Base-by-base conservation (phyloP, 257 asterid species). In the Henckelia pumila region DNA sequence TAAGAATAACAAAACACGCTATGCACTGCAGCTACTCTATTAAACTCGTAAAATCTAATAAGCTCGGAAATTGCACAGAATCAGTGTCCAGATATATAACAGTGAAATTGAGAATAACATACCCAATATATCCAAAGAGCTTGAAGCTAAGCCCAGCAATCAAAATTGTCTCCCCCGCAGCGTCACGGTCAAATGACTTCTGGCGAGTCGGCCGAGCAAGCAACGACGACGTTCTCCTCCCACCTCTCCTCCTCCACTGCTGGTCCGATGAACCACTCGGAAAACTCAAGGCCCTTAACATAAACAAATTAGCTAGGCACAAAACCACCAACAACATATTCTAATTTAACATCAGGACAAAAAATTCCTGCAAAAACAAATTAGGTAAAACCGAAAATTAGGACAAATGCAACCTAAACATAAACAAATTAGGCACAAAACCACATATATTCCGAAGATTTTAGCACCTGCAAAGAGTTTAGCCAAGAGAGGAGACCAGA, bases 131-230 rank as follows among this genome's bases (percentile, higher is more conserved):
- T 63, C 91, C 62, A 71, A 94, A 96, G 78, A 94, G 93, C 93
- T 80, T 84, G 82, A 94, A 87, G 73, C 74, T 78, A 79, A 94
- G 97, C 17, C 85, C 67, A 72, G 99, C 91, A 61, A 91, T 71
- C 85, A 94, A 80, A 59, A 87, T 91, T 65, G 97, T 94, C 79
- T 91, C 96, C n/a, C 97, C 97, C 8, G 97, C 99, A 20, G 96
- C 96, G 73, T 90, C 98, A 29, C 87, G 85, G 71, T 92, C 16
- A 40, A 94, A 84, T 21, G 96, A 83, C 79, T 73, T 85, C 77
- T 84, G 97, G 19, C 88, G 75, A n/a, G n/a, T n/a, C n/a, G n/a
- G n/a, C n/a, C n/a, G n/a, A 22, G 74, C 20, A 7, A 84, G 78
- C 17, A 84, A 77, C 59, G 95, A 72, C 74, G 74, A n/a, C 16